These are phyloP conservation scores for Penicillium olsonii DNA, from an alignment of 2,329 filamentous ascomycete species.

Conservation along the genomic window DNA sequence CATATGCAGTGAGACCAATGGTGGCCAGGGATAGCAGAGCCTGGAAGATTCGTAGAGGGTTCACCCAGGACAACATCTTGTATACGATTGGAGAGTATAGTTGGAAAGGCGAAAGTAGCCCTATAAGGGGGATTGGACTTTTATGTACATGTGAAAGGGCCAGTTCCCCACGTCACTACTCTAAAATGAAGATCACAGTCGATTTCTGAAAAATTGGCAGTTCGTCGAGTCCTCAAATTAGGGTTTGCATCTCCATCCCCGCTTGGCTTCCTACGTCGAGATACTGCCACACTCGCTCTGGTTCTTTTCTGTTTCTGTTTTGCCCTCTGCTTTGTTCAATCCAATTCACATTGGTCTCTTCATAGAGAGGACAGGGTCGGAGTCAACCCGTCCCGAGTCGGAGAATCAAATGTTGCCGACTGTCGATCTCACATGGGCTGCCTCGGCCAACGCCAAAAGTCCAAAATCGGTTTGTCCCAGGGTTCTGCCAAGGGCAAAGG, in stretches of 20 bases:
- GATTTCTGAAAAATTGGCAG: neutral
- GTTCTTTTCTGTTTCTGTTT: too few relatives aligned
- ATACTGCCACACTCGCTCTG: too few relatives aligned
- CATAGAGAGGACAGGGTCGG: too few relatives aligned
- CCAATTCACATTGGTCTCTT: too few relatives aligned
- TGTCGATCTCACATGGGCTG: slow-evolving; percentile 29
- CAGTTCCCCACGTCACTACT: slow-evolving; percentile 5
- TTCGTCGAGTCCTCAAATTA: slow-evolving; percentile 4
- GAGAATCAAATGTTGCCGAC: slow-evolving; percentile 2
- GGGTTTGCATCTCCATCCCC: slow-evolving; percentile 5
- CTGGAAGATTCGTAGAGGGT: slow-evolving; percentile 24
- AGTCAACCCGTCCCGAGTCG: neutral
- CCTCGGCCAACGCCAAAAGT: slow-evolving; percentile 8
- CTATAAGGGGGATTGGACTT: neutral
- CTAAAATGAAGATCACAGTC: neutral
- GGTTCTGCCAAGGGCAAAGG: neutral
- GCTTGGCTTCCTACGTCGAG: too few relatives aligned
- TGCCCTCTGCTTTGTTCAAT: too few relatives aligned
- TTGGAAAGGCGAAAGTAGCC: neutral
- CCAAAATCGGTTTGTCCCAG: neutral
- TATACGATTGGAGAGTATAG: neutral
- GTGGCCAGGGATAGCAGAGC: slow-evolving; percentile 21
- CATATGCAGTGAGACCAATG: slow-evolving; percentile 25
- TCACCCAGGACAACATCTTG: slow-evolving; percentile 26
- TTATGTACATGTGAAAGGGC: slow-evolving; percentile 4